Evolutionary conservation across 73 alveolate genomes (phyloP).

Genomic region (Paramecium tetraurelia): DNA sequence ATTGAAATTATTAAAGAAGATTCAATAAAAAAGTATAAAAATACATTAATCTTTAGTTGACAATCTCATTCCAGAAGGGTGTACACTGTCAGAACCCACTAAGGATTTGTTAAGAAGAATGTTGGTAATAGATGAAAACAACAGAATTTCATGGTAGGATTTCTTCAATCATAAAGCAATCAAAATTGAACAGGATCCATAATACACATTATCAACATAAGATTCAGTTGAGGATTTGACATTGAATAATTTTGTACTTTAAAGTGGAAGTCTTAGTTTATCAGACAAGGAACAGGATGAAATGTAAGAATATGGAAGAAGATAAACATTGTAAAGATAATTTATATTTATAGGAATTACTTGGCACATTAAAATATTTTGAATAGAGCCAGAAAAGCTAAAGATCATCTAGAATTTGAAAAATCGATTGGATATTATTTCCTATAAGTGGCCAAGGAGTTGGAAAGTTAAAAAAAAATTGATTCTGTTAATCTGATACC

Average conservation of each 20-base stretch:
- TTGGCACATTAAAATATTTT: slow-evolving; percentile 25
- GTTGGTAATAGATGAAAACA: slow-evolving; percentile 55
- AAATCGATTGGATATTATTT: slow-evolving; percentile 15
- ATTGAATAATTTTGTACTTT: neutral
- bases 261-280: slow-evolving; percentile 2
- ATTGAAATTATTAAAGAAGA: neutral
- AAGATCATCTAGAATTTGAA: slow-evolving; percentile 50
- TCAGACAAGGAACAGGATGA: neutral
- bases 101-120: slow-evolving; percentile 30
- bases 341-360: neutral
- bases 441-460: slow-evolving; percentile 31
- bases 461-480: slow-evolving; percentile 42
- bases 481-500: slow-evolving; percentile 9
- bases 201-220: neutral
- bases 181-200: neutral
- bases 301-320: slow-evolving; percentile 48
- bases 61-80: slow-evolving; percentile 51
- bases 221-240: slow-evolving; percentile 32
- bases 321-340: neutral
- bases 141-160: slow-evolving; percentile 56
- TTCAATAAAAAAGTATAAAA: neutral
- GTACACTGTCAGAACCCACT: slow-evolving; percentile 42
- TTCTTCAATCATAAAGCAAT: slow-evolving; percentile 33
- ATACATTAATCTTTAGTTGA: neutral
- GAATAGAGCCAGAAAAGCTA: slow-evolving; percentile 44